phyloP scores from a whole-genome alignment of 139 green algal genomes.

The Auxenochlorella pyrenoidosa region DNA sequence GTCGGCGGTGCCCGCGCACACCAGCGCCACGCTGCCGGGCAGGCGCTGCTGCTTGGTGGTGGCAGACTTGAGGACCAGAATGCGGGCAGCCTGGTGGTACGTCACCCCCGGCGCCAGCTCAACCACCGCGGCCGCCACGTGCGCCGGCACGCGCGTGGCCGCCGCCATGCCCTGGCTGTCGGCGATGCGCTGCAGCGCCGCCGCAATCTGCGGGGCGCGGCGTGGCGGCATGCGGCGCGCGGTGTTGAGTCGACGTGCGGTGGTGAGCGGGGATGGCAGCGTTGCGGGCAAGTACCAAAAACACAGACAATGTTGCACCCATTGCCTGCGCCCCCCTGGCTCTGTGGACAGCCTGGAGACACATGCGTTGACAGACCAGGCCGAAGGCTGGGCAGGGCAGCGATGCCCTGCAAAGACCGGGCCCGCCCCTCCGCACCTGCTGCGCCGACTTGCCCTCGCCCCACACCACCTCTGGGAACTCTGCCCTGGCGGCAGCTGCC shows the following conservation, averaged over 20 bases:
- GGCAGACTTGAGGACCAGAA: slow-evolving; percentile 43
- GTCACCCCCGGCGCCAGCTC: slow-evolving; percentile 45
- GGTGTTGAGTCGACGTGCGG: too few relatives aligned
- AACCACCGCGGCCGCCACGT: slow-evolving; percentile 21
- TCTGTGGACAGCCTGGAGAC: too few relatives aligned
- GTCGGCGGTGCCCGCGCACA: slow-evolving; percentile 77
- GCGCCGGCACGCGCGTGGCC: slow-evolving; percentile 68
- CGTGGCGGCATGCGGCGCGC: too few relatives aligned
- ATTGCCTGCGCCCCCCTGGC: too few relatives aligned
- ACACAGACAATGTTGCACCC: too few relatives aligned
- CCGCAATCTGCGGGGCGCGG: slow-evolving; percentile 59
- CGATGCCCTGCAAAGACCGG: neutral
- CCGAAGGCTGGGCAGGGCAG: too few relatives aligned
- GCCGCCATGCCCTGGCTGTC: slow-evolving; percentile 63
- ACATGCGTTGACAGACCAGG: too few relatives aligned
- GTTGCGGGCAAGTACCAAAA: too few relatives aligned
- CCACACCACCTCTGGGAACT: slow-evolving; percentile 66
- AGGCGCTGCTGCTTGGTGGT: slow-evolving; percentile 57
- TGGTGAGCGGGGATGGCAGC: too few relatives aligned
- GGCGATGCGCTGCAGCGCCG: slow-evolving; percentile 56
- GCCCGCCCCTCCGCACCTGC: neutral
- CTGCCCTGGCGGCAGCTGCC: slow-evolving; percentile 16
- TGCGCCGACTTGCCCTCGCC: slow-evolving; percentile 5
- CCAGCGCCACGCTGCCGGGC: slow-evolving; percentile 76
- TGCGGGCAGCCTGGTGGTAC: slow-evolving; percentile 60